Evolutionary conservation across 2,329 filamentous ascomycete genomes (phyloP), one percentile per base, ranked within the genome.

Genomic region (Microsporum ferrugineum): DNA sequence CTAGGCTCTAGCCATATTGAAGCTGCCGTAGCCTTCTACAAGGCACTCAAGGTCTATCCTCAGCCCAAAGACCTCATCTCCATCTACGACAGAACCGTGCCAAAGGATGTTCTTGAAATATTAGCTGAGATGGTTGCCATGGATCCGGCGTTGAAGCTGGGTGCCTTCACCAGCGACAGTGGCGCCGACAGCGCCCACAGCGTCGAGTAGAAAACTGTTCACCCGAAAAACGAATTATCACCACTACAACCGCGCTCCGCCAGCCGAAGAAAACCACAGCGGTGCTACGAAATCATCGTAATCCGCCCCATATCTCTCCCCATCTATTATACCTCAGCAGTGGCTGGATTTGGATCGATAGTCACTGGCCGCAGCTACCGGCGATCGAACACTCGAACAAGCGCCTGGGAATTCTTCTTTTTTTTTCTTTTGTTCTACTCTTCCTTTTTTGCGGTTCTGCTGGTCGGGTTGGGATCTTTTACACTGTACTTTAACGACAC

Each of bases 51-150:
- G 83, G 94, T 97, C 68, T 99, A 99, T 78, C 94, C 94, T 59
- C 88, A 89, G 70, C 94, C 92, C 10, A 84, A 87, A 69, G 94
- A 97, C 72, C 81, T 99, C 69, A 96, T 99, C 74, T 84, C 84
- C 70, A 96, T 99, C 76, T 99, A 99, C 77, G 94, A 99, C 77
- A 96, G 95, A 84, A 97, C 94, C 36, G 91, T 97, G 53, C 88
- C 92, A 69, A 96, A 96, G 88, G 91, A 91, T 65, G 89, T 97
- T 69, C 86, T 99, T 69, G 92, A 99, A 75, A 87, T 97, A 69
- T 85, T 99, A 65, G 94, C 94, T 67, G 90, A 96, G 79, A 96
- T 99, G 90, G 96, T 99, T 71, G 92, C 91, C 66, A 85, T 91
- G 75, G 94, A 97, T 78, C 84, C 87, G 65, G 84, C 79, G 65